phyloP scores from a whole-genome alignment of 805 yeast species.

The Zygotorulaspora sp. region DNA sequence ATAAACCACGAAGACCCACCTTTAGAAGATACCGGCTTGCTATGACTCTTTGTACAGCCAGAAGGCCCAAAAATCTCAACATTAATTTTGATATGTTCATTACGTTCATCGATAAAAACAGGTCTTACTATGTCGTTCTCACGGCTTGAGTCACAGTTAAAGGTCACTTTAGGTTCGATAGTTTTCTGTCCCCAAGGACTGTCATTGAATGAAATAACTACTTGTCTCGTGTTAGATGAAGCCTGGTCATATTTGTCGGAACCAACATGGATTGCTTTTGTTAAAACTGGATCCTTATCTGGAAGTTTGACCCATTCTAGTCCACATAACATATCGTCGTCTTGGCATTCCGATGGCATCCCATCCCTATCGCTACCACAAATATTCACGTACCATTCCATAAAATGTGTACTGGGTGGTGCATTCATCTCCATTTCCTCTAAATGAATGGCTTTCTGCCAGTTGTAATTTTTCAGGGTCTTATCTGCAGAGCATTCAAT shows the following conservation, averaged over 20 bases:
- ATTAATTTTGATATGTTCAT: constrained; percentile 31
- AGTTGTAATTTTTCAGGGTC: constrained; percentile 22
- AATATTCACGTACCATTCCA: constrained; percentile 66
- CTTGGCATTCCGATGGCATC: constrained; percentile 51
- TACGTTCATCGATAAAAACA: background rate
- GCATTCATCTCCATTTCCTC: constrained; percentile 43
- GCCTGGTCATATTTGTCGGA: background rate
- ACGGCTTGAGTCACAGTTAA: background rate
- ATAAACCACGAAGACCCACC: constrained; percentile 46
- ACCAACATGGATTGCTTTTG: constrained; percentile 55
- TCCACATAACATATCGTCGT: constrained; percentile 76
- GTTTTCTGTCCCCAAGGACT: background rate
- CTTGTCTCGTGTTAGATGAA: background rate
- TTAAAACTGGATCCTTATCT: constrained; percentile 42
- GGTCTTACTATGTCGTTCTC: background rate
- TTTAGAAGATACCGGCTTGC: constrained; percentile 30
- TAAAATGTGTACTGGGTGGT: constrained; percentile 70
- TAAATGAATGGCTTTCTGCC: constrained; percentile 5
- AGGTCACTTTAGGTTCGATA: background rate
- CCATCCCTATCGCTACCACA: constrained; percentile 47
- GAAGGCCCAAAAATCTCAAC: constrained; percentile 38
- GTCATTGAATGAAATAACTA: background rate
- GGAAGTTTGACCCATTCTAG: constrained; percentile 51
- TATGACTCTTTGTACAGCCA: constrained; percentile 39
- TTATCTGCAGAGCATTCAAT: constrained; percentile 1